Evolutionary conservation across 257 asterid genomes (phyloP), one percentile per base, ranked within the genome.

Genomic region (Ilex aquifolium): DNA sequence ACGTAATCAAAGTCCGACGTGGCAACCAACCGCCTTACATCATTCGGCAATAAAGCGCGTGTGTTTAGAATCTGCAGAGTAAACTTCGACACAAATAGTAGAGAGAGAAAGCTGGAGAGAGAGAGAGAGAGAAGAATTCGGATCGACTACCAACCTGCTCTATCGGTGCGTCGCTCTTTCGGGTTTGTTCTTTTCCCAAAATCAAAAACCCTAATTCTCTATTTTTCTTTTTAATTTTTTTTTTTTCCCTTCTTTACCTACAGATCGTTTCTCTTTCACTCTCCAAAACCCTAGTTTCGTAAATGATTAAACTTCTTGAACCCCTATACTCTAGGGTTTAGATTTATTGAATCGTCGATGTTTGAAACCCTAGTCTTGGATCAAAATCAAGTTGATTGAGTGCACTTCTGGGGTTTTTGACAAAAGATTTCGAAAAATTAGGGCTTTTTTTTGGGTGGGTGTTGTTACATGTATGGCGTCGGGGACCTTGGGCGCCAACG

Each of bases 151-250:
- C 68, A 56, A 51, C 77, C 65, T 62, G 27, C 27, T 61, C 42
- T 30, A 54, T n/a, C 21, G 44, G 65, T 32, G 54, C 70, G 40
- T 65, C 64, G 68, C 60, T 61, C 56, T 44, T 21, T 56, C 32
- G 62, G 66, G 52, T 51, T 53, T 57, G 10, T 32, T 39, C 27
- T 10, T 50, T 21, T 21, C 27, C 27, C 27, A 21, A 21, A 21
- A 21, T 21, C 48, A 57, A 77, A 71, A 79, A 79, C 86, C 91
- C 86, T 84, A 79, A 67, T 62, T 51, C 49, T 56, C 53, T n/a
- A 39, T 7, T 44, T 13, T 56, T 69, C 49, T 51, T 62, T 36
- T 29, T 11, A 32, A 32, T 63, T 61, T 63, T 60, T 74, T 61
- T 59, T 32, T 21, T 21, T 21, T 0, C 27, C 27, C 27, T 21